Percentiles rank a stretch among this genome's conserved stretches.
Evolutionary conservation across 1,284 basidiomycete species (phyloP).

Genomic region (Sporisorium exsertum): DNA sequence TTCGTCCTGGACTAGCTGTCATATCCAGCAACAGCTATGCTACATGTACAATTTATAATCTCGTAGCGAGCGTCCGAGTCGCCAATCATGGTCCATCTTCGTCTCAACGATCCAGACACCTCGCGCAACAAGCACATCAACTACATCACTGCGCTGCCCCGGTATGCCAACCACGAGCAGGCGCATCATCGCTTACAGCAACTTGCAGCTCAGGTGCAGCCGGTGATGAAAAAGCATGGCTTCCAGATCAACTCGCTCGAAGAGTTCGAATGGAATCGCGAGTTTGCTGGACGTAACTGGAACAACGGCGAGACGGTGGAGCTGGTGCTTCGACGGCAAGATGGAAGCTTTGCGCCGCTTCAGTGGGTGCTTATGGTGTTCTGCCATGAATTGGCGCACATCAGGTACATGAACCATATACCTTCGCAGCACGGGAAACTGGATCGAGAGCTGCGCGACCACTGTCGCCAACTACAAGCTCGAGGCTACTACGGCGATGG

Average conservation of each 20-base stretch:
- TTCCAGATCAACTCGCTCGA: conserved; percentile 61
- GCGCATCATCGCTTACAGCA: conserved; percentile 46
- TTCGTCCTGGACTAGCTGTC: not conserved
- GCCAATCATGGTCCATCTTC: conserved; percentile 47
- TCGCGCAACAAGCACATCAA: conserved; percentile 58
- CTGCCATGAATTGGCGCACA: conserved; percentile 60
- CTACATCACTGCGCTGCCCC: conserved; percentile 54
- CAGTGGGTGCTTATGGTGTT: conserved; percentile 57
- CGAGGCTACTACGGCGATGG: conserved; percentile 61
- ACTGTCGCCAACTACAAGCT: conserved; percentile 45
- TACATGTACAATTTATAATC: not conserved
- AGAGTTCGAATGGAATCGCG: conserved; percentile 57
- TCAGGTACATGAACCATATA: conserved; percentile 61
- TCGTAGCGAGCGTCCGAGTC: not conserved
- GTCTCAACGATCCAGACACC: conserved; percentile 57
- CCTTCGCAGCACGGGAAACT: conserved; percentile 56
- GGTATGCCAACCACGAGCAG: conserved; percentile 36
- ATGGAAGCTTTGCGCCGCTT: conserved; percentile 52
- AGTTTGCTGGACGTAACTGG: conserved; percentile 62
- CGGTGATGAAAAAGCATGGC: conserved; percentile 57
- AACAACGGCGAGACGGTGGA: conserved; percentile 61
- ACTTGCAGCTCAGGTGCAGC: conserved; percentile 58
- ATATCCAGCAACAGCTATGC: not conserved
- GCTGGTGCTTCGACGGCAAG: conserved; percentile 48
- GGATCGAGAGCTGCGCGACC: conserved; percentile 43